Evolutionary conservation across 2,329 filamentous ascomycete genomes (phyloP), one percentile per base, ranked within the genome.

Genomic region (Fusarium subglutinans): DNA sequence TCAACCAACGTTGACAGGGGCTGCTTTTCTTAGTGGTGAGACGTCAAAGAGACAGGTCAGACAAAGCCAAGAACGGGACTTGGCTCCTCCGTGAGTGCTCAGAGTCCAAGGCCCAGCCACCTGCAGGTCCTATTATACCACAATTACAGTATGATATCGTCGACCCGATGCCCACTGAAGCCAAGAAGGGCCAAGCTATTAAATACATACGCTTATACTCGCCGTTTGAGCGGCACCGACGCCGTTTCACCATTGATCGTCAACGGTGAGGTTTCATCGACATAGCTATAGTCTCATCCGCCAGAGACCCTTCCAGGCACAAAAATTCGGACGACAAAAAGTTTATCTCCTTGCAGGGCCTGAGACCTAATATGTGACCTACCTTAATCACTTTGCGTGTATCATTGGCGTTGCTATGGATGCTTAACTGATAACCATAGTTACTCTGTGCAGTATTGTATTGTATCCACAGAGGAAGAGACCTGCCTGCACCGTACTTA

Each of bases 11-110:
- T 22, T 51, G 22, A 41, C 44, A 57, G 68, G 56, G 50, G 66
- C 30, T 26, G 24, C 18, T 53, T 62, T 45, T 43, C 38, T 50
- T 53, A 54, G 44, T 70, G 66, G 68, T 75, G 73, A 75, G 69
- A 75, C 73, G 51, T 50, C 53, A 55, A 63, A 33, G 62, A 57
- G 70, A 58, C 47, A 70, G 54, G 53, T 67, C 70, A 63, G 57
- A 70, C 65, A 57, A 41, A 70, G 73, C 72, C 72, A 75, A 75
- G 72, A 38, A 64, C 72, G 68, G 72, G 60, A 70, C 55, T 66
- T 53, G 44, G 30, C 58, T 53, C 35, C 60, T 68, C 72, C 72
- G 72, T 60, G 51, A 50, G 56, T 53, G 59, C 63, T 48, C 8
- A 35, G 28, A 47, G 44, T 30, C 20, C 26, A 40, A 56, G 38